Percentiles rank a stretch among this genome's conserved stretches.
Evolutionary conservation across 1,284 basidiomycete species (phyloP).

Genomic region (Puccinia coronata): DNA sequence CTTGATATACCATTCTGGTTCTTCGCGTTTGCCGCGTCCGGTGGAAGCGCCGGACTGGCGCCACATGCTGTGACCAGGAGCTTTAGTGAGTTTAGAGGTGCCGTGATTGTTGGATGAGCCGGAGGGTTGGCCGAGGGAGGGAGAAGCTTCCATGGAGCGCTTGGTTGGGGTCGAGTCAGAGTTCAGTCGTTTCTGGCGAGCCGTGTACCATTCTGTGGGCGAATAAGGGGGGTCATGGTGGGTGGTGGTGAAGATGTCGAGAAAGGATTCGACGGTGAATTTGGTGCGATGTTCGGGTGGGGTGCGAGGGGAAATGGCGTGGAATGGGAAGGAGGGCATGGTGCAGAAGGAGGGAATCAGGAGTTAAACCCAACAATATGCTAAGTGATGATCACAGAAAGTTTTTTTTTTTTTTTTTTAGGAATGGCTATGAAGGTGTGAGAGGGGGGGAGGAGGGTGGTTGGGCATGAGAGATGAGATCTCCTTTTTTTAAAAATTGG

Average conservation of each 20-base stretch:
- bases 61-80: slow-evolving; percentile 32
- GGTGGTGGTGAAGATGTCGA: slow-evolving; percentile 18
- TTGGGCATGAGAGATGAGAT: too few relatives aligned
- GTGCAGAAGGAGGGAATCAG: neutral
- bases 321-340: neutral
- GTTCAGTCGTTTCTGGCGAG: slow-evolving; percentile 31
- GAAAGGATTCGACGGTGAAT: slow-evolving; percentile 9
- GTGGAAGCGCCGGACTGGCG: slow-evolving; percentile 15
- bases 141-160: slow-evolving; percentile 13
- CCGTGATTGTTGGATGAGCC: neutral
- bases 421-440: neutral
- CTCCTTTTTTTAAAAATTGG: neutral
- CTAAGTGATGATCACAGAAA: too few relatives aligned
- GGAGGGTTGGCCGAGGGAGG: slow-evolving; percentile 19
- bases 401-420: too few relatives aligned
- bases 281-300: neutral
- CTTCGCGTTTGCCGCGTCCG: slow-evolving; percentile 53
- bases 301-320: too few relatives aligned
- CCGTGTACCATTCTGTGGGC: slow-evolving; percentile 28
- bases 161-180: slow-evolving; percentile 36
- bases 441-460: neutral
- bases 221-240: neutral
- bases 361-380: neutral
- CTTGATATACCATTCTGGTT: slow-evolving; percentile 70
- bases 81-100: slow-evolving; percentile 14